Conservation (phyloP, 2,329 filamentous ascomycete species). For the Penicillium sp. region DNA sequence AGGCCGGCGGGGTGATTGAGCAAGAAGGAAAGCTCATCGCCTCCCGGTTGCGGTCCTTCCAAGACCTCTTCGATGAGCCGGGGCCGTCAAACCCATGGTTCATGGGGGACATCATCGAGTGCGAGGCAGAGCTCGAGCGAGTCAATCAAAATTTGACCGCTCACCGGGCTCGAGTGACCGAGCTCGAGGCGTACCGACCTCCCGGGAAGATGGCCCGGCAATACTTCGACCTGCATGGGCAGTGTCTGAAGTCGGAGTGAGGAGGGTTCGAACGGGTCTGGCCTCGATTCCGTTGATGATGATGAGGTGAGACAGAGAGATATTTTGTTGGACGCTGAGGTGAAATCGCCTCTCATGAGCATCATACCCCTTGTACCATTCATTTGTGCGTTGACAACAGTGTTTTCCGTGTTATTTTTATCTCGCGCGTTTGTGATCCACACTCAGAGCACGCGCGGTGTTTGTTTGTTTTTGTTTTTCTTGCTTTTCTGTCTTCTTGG, state of each 20-base stretch:
- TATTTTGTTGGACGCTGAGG: too few species aligned
- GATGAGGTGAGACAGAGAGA: background rate
- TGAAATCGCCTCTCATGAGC: background rate
- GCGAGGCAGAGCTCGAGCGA: background rate
- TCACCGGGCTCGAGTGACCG: background rate
- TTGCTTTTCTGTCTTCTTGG: too few species aligned
- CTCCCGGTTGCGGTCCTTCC: background rate
- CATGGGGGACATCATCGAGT: background rate
- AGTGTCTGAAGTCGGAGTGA: background rate
- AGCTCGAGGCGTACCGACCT: background rate
- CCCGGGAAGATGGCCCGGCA: background rate
- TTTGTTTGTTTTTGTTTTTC: background rate
- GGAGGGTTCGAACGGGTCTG: background rate
- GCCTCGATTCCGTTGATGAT: slow-evolving; percentile 2
- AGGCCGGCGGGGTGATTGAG: background rate
- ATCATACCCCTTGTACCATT: background rate
- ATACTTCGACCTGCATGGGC: background rate
- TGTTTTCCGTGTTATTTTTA: too few species aligned
- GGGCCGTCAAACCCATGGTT: background rate
- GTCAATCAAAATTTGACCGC: background rate
- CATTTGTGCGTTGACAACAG: too few species aligned
- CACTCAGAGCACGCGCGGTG: background rate
- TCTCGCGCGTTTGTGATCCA: too few species aligned
- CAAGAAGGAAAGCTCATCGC: slow-evolving; percentile 5
- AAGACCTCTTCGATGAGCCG: background rate